These are phyloP conservation scores for Porogramme epimiltina DNA, from an alignment of 1,284 basidiomycete species.

Conservation along the genomic window DNA sequence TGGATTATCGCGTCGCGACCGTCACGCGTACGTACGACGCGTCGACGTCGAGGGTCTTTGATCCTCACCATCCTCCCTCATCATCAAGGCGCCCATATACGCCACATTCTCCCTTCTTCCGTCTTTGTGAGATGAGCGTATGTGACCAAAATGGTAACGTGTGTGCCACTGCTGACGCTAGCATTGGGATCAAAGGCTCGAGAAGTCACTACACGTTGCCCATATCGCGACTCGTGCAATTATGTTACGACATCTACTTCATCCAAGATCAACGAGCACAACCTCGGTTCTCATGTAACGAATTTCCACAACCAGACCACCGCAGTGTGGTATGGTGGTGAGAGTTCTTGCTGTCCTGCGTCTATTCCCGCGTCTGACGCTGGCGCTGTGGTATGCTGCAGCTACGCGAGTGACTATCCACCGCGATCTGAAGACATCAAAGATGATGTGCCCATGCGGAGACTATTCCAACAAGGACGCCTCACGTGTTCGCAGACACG, in stretches of 20 bases:
- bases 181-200: too few species aligned
- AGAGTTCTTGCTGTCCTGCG: not conserved
- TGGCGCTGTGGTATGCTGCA: not conserved
- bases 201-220: not conserved
- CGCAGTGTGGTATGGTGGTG: slow-evolving; percentile 14
- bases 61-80: too few species aligned
- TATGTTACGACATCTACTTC: slow-evolving; percentile 1
- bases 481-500: slow-evolving; percentile 9
- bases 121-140: too few species aligned
- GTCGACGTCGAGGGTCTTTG: too few species aligned
- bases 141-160: too few species aligned
- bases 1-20: too few species aligned
- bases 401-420: slow-evolving; percentile 10
- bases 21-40: too few species aligned
- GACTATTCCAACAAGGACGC: slow-evolving; percentile 7
- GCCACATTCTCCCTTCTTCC: too few species aligned
- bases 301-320: slow-evolving; percentile 9
- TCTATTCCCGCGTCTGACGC: not conserved
- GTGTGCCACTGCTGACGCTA: too few species aligned
- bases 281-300: slow-evolving; percentile 11
- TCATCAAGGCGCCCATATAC: too few species aligned
- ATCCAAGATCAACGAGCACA: slow-evolving; percentile 1
- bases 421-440: slow-evolving; percentile 10
- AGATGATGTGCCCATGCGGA: slow-evolving; percentile 14
- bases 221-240: slow-evolving; percentile 1